Conservation (phyloP, 352 stramenopile genomes). For the Pythium guiyangense region DNA sequence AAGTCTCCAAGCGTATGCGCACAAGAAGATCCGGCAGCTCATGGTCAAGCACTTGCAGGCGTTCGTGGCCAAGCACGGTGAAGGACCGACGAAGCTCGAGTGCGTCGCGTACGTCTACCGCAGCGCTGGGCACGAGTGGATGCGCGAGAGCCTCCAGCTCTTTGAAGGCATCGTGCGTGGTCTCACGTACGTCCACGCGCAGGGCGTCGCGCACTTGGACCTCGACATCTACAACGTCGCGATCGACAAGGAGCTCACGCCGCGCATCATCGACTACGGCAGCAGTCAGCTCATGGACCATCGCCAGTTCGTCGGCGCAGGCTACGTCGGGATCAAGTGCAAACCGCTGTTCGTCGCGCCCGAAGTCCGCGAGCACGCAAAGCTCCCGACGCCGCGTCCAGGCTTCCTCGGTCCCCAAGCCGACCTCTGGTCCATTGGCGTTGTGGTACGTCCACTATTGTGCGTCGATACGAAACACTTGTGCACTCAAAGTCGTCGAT, state of each 20-base stretch:
- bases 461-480: too few species aligned
- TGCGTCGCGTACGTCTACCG: conserved; percentile 80
- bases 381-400: conserved; percentile 43
- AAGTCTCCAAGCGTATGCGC: conserved; percentile 65
- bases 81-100: conserved; percentile 67
- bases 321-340: conserved; percentile 77
- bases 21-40: conserved; percentile 62
- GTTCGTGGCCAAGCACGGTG: conserved; percentile 52
- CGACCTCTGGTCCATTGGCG: conserved; percentile 76
- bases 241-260: conserved; percentile 44
- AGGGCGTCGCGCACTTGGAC: conserved; percentile 75
- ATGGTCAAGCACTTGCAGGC: conserved; percentile 70
- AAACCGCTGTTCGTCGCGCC: conserved; percentile 76
- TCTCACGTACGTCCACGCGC: conserved; percentile 76
- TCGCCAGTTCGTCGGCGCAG: conserved; percentile 43
- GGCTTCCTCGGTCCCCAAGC: conserved; percentile 67
- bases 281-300: conserved; percentile 79
- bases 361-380: conserved; percentile 62
- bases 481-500: background rate
- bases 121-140: conserved; percentile 68
- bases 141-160: conserved; percentile 59
- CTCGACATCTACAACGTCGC: conserved; percentile 86
- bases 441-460: conserved; percentile 62
- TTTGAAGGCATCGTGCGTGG: conserved; percentile 64
- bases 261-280: conserved; percentile 78